These are phyloP conservation scores for Fonsecaea erecta DNA, from an alignment of 2,329 filamentous ascomycete species.

Conservation along the genomic window DNA sequence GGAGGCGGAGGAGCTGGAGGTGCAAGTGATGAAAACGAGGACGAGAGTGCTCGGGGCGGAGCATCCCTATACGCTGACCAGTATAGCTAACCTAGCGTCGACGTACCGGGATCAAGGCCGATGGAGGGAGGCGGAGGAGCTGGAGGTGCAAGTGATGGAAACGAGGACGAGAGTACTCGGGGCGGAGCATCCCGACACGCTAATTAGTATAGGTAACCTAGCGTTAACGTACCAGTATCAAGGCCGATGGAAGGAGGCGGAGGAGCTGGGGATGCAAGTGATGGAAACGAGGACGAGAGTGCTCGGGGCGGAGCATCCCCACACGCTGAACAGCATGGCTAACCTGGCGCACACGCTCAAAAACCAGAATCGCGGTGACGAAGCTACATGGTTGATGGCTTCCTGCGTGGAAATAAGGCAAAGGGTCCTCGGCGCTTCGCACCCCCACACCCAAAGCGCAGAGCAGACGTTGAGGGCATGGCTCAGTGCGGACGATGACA, in stretches of 20 bases:
- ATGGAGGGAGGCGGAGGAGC: background rate
- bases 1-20: too few relatives aligned
- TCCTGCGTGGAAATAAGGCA: background rate
- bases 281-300: background rate
- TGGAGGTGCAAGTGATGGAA: background rate
- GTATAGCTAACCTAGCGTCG: background rate
- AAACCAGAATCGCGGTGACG: background rate
- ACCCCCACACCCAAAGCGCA: background rate
- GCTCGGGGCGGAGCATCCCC: background rate
- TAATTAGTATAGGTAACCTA: background rate
- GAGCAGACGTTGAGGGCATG: too few relatives aligned
- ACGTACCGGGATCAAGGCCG: background rate
- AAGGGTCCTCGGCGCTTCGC: background rate
- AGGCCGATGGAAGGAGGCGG: background rate
- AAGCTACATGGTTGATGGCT: background rate
- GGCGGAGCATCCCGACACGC: background rate
- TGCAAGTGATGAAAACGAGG: too few relatives aligned
- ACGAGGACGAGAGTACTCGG: background rate
- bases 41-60: too few relatives aligned
- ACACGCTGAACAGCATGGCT: conserved; percentile 42
- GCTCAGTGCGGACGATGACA: too few relatives aligned
- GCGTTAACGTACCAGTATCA: background rate
- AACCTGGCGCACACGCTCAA: conserved; percentile 25
- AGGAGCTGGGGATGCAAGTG: background rate
- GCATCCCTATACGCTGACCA: too few relatives aligned